phyloP scores from a whole-genome alignment of 257 asterid genomes.

The Solanum tacnaense region DNA sequence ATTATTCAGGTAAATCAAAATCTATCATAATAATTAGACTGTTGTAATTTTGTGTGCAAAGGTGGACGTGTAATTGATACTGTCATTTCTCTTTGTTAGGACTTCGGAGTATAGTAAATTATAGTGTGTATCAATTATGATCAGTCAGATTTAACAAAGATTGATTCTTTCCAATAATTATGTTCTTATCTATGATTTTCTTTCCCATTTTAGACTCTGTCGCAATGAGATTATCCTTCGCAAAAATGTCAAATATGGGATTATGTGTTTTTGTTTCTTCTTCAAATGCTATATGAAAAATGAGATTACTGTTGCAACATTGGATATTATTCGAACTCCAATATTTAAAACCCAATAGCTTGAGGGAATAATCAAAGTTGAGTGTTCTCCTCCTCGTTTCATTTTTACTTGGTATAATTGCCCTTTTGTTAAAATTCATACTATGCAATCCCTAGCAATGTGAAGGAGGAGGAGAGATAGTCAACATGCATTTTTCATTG shows the following conservation, averaged over 20 bases:
- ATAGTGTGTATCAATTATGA: not conserved
- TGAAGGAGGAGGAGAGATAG: not conserved
- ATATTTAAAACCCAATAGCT: not conserved
- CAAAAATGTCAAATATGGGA: not conserved
- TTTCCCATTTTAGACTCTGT: not conserved
- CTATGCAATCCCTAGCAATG: not conserved
- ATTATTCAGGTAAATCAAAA: conserved; percentile 53
- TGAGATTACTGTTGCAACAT: not conserved
- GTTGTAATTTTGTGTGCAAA: not conserved
- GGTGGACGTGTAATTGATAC: not conserved
- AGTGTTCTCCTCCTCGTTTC: not conserved
- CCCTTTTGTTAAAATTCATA: not conserved
- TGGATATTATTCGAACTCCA: not conserved
- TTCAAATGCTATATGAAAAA: not conserved
- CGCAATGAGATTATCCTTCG: not conserved
- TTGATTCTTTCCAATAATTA: not conserved
- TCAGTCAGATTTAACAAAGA: not conserved
- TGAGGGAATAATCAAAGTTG: not conserved
- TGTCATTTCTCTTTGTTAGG: not conserved
- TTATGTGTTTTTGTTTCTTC: not conserved
- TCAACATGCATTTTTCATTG: not conserved
- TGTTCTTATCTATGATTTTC: not conserved
- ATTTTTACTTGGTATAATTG: not conserved
- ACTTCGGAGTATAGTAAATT: not conserved
- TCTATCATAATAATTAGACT: not conserved